Conservation (phyloP, 495 filamentous ascomycete genomes). For the Delitschia confertaspora region DNA sequence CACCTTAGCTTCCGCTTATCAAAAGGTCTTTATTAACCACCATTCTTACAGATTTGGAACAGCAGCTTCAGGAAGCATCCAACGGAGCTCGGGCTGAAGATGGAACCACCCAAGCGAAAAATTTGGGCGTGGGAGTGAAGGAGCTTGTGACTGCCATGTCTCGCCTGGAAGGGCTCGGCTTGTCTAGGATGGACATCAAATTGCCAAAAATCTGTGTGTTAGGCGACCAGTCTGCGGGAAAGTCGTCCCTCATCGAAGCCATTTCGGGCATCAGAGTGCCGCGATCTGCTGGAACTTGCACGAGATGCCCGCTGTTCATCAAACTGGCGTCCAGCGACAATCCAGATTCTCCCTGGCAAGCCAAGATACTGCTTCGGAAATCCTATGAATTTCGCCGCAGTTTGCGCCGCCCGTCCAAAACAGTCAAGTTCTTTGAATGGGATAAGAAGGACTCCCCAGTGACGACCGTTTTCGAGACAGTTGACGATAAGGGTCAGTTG, state of each 20-base stretch:
- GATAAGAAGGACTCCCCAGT: slow-evolving; percentile 30
- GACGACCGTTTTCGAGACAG: slow-evolving; percentile 37
- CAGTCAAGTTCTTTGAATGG: slow-evolving; percentile 39
- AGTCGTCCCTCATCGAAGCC: slow-evolving; percentile 70
- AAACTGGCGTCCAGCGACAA: slow-evolving; percentile 49
- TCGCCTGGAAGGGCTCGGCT: slow-evolving; percentile 28
- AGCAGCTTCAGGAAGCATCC: neutral
- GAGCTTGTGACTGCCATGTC: slow-evolving; percentile 28
- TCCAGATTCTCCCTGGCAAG: slow-evolving; percentile 46
- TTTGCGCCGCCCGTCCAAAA: too few relatives aligned
- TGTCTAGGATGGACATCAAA: slow-evolving; percentile 40
- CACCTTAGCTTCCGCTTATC: too few relatives aligned
- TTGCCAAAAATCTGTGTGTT: slow-evolving; percentile 57
- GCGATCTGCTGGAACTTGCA: slow-evolving; percentile 59
- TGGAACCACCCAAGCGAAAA: too few relatives aligned
- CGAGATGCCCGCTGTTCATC: slow-evolving; percentile 68
- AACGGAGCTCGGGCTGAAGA: too few relatives aligned
- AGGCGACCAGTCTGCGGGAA: slow-evolving; percentile 74
- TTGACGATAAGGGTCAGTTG: slow-evolving; percentile 43
- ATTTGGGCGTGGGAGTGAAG: slow-evolving; percentile 19
- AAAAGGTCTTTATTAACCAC: too few relatives aligned
- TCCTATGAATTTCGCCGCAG: slow-evolving; percentile 38
- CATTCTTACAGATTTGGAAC: neutral
- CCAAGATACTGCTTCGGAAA: slow-evolving; percentile 50
- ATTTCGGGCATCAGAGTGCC: slow-evolving; percentile 72